Evolutionary conservation across 1,139 yeast species (phyloP).

Genomic region (Wickerhamomyces sp.): DNA sequence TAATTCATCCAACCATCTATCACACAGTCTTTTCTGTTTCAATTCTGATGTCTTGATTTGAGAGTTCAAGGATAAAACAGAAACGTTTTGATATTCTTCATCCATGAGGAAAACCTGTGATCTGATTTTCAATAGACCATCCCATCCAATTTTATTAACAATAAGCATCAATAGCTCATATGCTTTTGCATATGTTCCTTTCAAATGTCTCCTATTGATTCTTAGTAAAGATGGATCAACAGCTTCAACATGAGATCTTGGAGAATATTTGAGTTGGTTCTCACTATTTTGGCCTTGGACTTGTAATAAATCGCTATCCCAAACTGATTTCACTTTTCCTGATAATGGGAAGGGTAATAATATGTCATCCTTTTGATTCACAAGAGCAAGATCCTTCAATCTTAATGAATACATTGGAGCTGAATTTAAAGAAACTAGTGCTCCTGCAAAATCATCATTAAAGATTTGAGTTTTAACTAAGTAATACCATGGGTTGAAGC

Average conservation of each 20-base stretch:
- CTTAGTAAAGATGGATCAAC: slow-evolving; percentile 67
- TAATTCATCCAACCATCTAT: slow-evolving; percentile 88
- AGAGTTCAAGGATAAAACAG: slow-evolving; percentile 12
- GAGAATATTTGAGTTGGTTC: slow-evolving; percentile 35
- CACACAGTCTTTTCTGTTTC: slow-evolving; percentile 79
- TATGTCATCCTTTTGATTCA: slow-evolving; percentile 66
- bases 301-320: slow-evolving; percentile 43
- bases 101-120: slow-evolving; percentile 94
- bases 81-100: slow-evolving; percentile 56
- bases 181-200: slow-evolving; percentile 75
- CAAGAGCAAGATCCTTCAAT: slow-evolving; percentile 50
- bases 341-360: slow-evolving; percentile 76
- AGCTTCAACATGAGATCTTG: slow-evolving; percentile 37
- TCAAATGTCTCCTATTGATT: slow-evolving; percentile 72
- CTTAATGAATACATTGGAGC: slow-evolving; percentile 82
- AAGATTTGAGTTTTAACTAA: slow-evolving; percentile 71
- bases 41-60: slow-evolving; percentile 22
- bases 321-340: slow-evolving; percentile 50
- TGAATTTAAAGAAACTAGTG: slow-evolving; percentile 78
- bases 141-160: slow-evolving; percentile 81
- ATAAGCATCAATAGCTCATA: slow-evolving; percentile 66
- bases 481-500: slow-evolving; percentile 77
- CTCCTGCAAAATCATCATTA: slow-evolving; percentile 66
- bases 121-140: slow-evolving; percentile 69
- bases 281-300: slow-evolving; percentile 58